A percentile compares a stretch with the other conserved stretches of the same genome.
phyloP scores from a whole-genome alignment of 2,329 filamentous ascomycete genomes.

The Ophiostoma perfectum region DNA sequence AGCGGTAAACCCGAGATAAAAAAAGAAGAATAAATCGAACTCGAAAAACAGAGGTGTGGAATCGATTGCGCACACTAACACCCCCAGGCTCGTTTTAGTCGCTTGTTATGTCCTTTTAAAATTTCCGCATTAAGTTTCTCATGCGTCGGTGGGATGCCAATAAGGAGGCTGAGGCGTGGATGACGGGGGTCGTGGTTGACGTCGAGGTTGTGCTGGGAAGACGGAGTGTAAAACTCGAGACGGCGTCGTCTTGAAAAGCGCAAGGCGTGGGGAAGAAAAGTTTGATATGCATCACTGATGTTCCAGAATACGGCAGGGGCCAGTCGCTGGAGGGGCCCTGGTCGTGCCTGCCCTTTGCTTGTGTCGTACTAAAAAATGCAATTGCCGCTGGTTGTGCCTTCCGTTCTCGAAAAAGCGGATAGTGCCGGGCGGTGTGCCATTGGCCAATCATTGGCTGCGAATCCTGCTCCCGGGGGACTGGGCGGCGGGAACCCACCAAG shows the following conservation, averaged over 20 bases:
- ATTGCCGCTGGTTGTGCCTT: too few species aligned
- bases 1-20: background rate
- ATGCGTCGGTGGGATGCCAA: conserved; percentile 3
- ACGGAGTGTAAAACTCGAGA: conserved; percentile 10
- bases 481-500: conserved; percentile 11
- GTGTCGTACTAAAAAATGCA: background rate
- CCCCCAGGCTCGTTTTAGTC: background rate
- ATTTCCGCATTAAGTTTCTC: conserved; percentile 20
- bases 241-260: conserved; percentile 11
- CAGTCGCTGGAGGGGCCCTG: background rate
- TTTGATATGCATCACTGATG: conserved; percentile 23
- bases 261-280: conserved; percentile 17
- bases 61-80: background rate
- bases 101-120: background rate
- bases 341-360: background rate
- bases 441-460: conserved; percentile 36
- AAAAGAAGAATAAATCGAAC: background rate
- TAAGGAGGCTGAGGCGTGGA: conserved; percentile 13
- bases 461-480: conserved; percentile 15
- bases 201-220: conserved; percentile 3
- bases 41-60: background rate
- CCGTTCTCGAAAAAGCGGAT: background rate
- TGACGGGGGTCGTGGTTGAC: conserved; percentile 12
- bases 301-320: conserved; percentile 18
- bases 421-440: conserved; percentile 24